A percentile compares a stretch with the other conserved stretches of the same genome.
Evolutionary conservation across 805 yeast genomes (phyloP).

Genomic region (Tetrapisispora taiwanensis): DNA sequence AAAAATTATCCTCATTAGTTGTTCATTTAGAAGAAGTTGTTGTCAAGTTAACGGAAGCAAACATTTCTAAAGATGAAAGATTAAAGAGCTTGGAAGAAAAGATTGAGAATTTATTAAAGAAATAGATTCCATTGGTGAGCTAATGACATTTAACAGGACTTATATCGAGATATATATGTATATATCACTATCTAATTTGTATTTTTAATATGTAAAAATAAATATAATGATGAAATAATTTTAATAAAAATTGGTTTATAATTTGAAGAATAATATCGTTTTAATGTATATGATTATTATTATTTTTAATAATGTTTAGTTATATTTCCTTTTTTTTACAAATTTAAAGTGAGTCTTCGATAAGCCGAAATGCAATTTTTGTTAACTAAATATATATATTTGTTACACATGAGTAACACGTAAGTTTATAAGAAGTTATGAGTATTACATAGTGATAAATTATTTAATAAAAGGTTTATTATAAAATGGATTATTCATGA

Average conservation of each 20-base stretch:
- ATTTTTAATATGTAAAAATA: constrained; percentile 1
- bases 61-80: constrained; percentile 56
- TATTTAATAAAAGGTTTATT: too few species aligned
- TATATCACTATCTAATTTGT: neutral
- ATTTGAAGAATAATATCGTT: too few species aligned
- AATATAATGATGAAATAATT: neutral
- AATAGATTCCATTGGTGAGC: neutral
- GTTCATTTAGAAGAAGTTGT: constrained; percentile 48
- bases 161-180: neutral
- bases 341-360: too few species aligned
- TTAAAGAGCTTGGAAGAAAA: constrained; percentile 49
- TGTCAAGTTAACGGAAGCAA: constrained; percentile 39
- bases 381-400: neutral
- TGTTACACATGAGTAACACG: neutral
- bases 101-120: constrained; percentile 41
- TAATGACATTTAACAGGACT: neutral
- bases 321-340: too few species aligned
- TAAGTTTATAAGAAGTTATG: too few species aligned
- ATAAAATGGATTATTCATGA: too few species aligned
- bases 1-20: constrained; percentile 51
- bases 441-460: too few species aligned
- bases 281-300: too few species aligned
- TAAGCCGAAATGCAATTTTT: neutral
- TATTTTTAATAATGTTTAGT: neutral
- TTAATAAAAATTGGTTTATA: neutral